Evolutionary conservation across 176 grass and related monocot genomes (phyloP).

Genomic region (Triticum urartu): DNA sequence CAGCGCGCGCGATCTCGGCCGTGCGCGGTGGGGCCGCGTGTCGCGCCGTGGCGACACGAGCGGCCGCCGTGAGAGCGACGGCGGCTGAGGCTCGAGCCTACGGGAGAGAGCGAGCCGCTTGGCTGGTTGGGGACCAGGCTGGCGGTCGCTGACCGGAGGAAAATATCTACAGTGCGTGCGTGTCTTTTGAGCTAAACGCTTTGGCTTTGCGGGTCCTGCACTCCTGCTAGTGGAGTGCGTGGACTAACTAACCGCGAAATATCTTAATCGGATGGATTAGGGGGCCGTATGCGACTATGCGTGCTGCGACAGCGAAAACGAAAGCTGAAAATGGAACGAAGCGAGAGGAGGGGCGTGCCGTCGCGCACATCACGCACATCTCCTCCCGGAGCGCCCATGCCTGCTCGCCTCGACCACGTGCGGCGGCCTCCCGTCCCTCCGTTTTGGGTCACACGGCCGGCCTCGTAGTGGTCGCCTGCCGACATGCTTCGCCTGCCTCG

Average conservation of each 20-base stretch:
- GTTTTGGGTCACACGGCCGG: neutral
- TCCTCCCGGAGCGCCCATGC: neutral
- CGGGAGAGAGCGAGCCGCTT: neutral
- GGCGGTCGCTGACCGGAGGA: neutral
- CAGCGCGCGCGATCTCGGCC: neutral
- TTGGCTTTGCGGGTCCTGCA: too few species aligned
- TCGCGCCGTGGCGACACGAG: neutral
- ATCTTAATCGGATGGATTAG: constrained; percentile 11
- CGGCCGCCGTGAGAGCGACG: neutral
- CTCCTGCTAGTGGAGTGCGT: neutral
- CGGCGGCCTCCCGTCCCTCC: neutral
- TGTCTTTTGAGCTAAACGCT: neutral
- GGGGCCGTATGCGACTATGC: neutral
- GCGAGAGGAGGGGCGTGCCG: neutral
- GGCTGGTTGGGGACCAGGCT: neutral
- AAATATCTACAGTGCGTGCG: constrained; percentile 29
- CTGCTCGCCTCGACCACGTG: neutral
- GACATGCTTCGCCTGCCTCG: neutral
- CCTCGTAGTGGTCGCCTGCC: neutral
- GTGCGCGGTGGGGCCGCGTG: neutral
- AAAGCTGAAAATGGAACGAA: neutral
- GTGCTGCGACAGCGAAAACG: neutral
- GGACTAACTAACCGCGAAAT: neutral
- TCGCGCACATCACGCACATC: neutral
- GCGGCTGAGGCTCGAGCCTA: neutral